These are phyloP conservation scores for Termitomyces sp. DNA, from an alignment of 768 basidiomycete genomes.

Conservation along the genomic window DNA sequence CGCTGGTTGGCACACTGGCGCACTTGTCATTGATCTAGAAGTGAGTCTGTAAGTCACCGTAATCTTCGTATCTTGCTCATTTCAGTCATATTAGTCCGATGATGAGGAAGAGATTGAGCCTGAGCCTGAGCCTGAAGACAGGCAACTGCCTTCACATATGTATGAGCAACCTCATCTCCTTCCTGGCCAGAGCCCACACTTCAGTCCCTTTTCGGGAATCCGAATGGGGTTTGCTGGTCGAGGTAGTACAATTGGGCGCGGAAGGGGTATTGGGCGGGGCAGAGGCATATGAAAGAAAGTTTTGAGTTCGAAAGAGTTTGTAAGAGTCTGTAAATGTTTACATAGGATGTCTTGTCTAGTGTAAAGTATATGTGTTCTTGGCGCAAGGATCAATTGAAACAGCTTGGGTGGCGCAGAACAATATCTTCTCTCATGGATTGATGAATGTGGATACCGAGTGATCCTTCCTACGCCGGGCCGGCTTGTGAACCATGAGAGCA, in stretches of 20 bases:
- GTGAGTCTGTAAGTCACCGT: conserved; percentile 28
- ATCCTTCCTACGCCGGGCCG: no score
- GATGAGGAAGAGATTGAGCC: conserved; percentile 24
- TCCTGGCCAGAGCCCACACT: conserved; percentile 27
- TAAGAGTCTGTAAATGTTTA: no score
- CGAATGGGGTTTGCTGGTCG: conserved; percentile 59
- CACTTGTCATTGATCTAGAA: conserved; percentile 81
- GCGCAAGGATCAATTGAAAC: not conserved
- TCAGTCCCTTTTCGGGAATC: conserved; percentile 25
- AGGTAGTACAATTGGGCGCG: conserved; percentile 23
- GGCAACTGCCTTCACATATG: conserved; percentile 2
- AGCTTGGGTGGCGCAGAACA: not conserved
- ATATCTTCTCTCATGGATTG: no score
- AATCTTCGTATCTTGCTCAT: conserved; percentile 1
- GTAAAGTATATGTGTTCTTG: conserved; percentile 4
- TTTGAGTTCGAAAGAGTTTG: not conserved
- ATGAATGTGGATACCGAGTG: no score
- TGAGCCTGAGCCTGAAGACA: conserved; percentile 22
- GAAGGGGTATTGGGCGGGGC: not conserved
- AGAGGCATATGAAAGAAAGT: not conserved
- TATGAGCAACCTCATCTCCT: conserved; percentile 11
- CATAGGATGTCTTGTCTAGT: not conserved
- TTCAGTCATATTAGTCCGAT: conserved; percentile 20
- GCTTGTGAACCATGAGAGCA: no score
- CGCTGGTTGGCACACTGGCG: conserved; percentile 89